These are phyloP conservation scores for Pichia manshurica DNA, from an alignment of 805 yeast species.

Conservation along the genomic window DNA sequence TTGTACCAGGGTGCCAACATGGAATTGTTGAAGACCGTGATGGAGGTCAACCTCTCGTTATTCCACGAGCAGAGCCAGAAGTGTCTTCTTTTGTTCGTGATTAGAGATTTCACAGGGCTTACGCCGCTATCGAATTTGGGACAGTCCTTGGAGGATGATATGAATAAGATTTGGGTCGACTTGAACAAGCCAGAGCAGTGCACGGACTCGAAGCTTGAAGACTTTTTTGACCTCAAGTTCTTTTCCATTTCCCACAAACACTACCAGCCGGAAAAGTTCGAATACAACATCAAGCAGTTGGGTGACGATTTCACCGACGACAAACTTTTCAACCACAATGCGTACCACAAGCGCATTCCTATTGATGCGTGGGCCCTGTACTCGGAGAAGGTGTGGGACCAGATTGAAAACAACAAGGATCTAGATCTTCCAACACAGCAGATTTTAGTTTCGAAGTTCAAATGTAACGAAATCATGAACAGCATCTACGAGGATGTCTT, in stretches of 20 bases:
- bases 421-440: constrained; percentile 96
- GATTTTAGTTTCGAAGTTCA: constrained; percentile 85
- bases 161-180: constrained; percentile 71
- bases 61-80: constrained; percentile 60
- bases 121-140: constrained; percentile 75
- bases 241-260: constrained; percentile 81
- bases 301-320: constrained; percentile 53
- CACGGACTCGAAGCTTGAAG: constrained; percentile 49
- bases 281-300: constrained; percentile 49
- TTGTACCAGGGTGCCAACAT: constrained; percentile 96
- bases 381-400: constrained; percentile 89
- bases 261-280: constrained; percentile 68
- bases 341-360: constrained; percentile 82
- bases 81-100: constrained; percentile 74
- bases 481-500: constrained; percentile 37
- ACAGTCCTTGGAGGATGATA: constrained; percentile 62
- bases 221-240: constrained; percentile 82
- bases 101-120: constrained; percentile 84
- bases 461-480: constrained; percentile 82
- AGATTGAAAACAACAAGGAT: constrained; percentile 87
- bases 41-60: constrained; percentile 85
- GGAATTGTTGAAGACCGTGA: constrained; percentile 91
- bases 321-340: constrained; percentile 49
- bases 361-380: constrained; percentile 95
- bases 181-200: constrained; percentile 69